A percentile compares a stretch with the other conserved stretches of the same genome.
Evolutionary conservation across 148 eudicot species (phyloP).

Genomic region (Suaeda aralocaspica): DNA sequence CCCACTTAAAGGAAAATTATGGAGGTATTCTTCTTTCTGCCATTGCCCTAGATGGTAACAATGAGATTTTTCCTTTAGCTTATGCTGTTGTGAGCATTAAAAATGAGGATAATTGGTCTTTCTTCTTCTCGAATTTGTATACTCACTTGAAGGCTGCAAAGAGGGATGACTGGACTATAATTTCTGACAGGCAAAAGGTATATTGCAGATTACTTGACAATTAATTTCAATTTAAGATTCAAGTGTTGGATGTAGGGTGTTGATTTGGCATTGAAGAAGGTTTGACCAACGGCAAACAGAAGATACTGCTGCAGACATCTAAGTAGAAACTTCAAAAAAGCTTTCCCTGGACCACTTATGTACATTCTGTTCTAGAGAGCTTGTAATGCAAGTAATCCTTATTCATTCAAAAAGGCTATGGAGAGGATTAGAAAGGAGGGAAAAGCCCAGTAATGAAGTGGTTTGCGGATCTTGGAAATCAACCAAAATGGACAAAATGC

Average conservation of each 20-base stretch:
- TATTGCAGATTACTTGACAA: not conserved
- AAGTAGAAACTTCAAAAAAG: not conserved
- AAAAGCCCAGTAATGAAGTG: not conserved
- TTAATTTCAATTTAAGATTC: not conserved
- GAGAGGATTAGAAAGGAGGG: not conserved
- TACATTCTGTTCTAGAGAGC: not conserved
- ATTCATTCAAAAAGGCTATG: not conserved
- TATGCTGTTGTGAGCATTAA: not conserved
- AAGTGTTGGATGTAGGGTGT: not conserved
- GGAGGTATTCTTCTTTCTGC: conserved; percentile 4
- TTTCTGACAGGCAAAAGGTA: conserved; percentile 17
- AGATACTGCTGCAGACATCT: not conserved
- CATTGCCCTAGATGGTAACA: not conserved
- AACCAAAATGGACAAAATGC: not conserved
- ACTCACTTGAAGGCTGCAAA: not conserved
- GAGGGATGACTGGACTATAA: not conserved
- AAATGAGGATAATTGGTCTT: not conserved
- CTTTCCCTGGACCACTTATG: not conserved
- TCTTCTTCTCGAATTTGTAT: not conserved
- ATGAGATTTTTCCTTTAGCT: conserved; percentile 1
- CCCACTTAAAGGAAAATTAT: not conserved
- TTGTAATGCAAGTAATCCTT: not conserved
- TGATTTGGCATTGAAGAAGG: not conserved
- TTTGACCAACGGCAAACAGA: not conserved
- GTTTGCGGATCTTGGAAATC: not conserved